Conservation (phyloP, 768 basidiomycete genomes). For the Russula brevipes region DNA sequence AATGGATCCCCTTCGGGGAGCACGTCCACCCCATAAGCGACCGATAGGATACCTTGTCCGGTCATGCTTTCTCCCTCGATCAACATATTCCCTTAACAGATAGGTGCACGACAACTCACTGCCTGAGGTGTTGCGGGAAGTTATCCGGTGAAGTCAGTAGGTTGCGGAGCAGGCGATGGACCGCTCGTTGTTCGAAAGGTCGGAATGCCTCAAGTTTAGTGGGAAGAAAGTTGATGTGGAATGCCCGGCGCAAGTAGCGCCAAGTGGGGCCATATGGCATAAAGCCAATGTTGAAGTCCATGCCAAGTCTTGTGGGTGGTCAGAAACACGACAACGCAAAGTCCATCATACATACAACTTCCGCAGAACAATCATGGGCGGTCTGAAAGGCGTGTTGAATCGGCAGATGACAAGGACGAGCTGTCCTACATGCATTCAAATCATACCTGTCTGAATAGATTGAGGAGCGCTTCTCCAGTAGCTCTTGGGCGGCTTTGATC, state of each 20-base stretch:
- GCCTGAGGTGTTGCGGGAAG: slow-evolving; percentile 34
- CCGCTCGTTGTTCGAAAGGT: background rate
- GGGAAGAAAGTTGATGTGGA: background rate
- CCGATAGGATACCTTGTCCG: slow-evolving; percentile 37
- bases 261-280: background rate
- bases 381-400: background rate
- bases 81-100: background rate
- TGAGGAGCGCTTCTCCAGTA: slow-evolving; percentile 29
- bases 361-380: slow-evolving; percentile 1
- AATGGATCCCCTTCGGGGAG: slow-evolving; percentile 31
- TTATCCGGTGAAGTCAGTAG: background rate
- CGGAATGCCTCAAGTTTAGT: background rate
- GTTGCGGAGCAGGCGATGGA: background rate
- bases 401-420: background rate
- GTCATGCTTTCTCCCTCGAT: slow-evolving; percentile 33
- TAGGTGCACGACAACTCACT: slow-evolving; percentile 32
- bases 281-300: background rate
- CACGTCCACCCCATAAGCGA: slow-evolving; percentile 44
- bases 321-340: background rate
- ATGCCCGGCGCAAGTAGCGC: background rate
- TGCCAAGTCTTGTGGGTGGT: background rate
- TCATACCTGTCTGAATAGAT: slow-evolving; percentile 23
- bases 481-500: slow-evolving; percentile 25
- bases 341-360: background rate
- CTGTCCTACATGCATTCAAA: background rate